phyloP scores from a whole-genome alignment of 2,329 filamentous ascomycete genomes.

The Fusarium odoratissimum region DNA sequence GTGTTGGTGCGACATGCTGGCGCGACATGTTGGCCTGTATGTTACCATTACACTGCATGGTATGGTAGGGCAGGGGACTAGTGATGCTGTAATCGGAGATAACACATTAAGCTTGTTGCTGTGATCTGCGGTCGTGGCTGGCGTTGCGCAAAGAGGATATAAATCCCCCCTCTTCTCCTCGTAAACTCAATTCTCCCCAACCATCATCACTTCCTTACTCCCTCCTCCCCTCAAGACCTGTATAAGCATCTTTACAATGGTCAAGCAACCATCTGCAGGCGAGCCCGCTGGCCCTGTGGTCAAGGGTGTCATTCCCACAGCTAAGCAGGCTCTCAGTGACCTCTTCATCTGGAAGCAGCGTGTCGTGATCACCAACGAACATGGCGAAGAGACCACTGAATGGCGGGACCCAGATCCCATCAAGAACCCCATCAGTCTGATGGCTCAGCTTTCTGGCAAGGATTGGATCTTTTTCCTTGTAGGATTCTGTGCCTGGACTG shows the following conservation, averaged over 20 bases:
- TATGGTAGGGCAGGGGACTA: background rate
- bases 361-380: conserved; percentile 72
- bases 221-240: background rate
- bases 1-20: conserved; percentile 14
- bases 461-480: conserved; percentile 83
- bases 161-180: conserved; percentile 12
- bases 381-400: conserved; percentile 73
- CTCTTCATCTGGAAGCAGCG: conserved; percentile 81
- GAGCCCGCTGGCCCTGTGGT: conserved; percentile 74
- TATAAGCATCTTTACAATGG: background rate
- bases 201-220: background rate
- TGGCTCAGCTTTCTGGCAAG: conserved; percentile 70
- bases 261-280: conserved; percentile 39
- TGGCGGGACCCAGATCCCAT: conserved; percentile 76
- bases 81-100: conserved; percentile 6
- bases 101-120: background rate
- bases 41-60: background rate
- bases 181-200: background rate
- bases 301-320: conserved; percentile 72
- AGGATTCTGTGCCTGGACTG: conserved; percentile 80
- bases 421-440: conserved; percentile 76
- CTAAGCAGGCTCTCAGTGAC: conserved; percentile 72
- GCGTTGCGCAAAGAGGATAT: background rate
- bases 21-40: background rate
- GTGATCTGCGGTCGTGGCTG: conserved; percentile 4